Base-by-base conservation (phyloP, 2,329 filamentous ascomycete species). In the Coniochaeta hoffmannii region DNA sequence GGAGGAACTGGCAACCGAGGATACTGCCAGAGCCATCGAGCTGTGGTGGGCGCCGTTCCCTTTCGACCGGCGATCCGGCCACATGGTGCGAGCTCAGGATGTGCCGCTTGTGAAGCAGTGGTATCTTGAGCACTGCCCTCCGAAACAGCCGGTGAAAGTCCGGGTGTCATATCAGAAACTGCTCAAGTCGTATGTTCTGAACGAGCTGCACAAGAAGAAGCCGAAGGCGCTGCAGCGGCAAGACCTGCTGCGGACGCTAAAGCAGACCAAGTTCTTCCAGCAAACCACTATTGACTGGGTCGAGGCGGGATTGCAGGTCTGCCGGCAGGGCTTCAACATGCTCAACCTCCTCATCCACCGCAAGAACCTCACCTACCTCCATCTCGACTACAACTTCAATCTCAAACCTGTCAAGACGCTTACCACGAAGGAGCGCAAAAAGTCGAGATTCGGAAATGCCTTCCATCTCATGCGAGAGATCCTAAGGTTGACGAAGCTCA, bases 391-490 rank as follows among this genome's bases (percentile, higher is more conserved):
- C 78, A 99, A 99, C 73, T 99, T 99, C 79, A 99, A 99, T 72
- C 68, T 99, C 71, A 99, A 99, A 77, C 94, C 94, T 3, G 94
- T 99, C 70, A 99, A 99, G 79, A 99, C 94, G 0, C 73, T 99
- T 63, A 99, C 94, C 0, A 99, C 94, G 31, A 99, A 99, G 72
- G 94, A 99, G 77, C 88, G 94, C 64, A 99, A 99, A 79, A 99
- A 99, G 82, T 97, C 93, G 30, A 88, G 94, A 60, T 99, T 99
- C 63, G 94, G 94, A 77, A 99, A 99, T 68, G 95, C 94, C 19
- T 99, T 99, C 79, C 94, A 99, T 73, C 74, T 99, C 56, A 99
- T 99, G 94, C 88, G 94, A 69, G 94, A 99, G 73, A 99, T 99
- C 58, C 73, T 99, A 55, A 88, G 95, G 50, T 71, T 99, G 62